These are phyloP conservation scores for Agastache rugosa DNA, from an alignment of 257 asterid species.

Conservation along the genomic window DNA sequence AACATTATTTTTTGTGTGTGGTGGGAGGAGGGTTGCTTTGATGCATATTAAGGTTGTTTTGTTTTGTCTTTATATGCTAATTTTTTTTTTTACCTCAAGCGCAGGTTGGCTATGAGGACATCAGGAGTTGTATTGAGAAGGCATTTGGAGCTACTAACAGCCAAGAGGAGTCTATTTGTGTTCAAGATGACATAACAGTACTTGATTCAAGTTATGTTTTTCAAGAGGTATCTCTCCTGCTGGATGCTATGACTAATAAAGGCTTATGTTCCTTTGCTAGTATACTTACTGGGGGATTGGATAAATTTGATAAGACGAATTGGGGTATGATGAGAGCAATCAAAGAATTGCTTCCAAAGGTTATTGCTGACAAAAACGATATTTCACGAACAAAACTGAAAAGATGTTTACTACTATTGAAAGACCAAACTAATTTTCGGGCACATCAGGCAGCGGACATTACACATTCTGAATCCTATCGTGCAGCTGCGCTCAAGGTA, in stretches of 20 bases:
- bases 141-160: constrained; percentile 51
- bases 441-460: constrained; percentile 33
- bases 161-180: constrained; percentile 33
- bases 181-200: constrained; percentile 40
- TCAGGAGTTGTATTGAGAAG: constrained; percentile 56
- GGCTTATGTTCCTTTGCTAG: constrained; percentile 57
- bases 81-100: constrained; percentile 17
- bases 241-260: constrained; percentile 69
- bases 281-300: constrained; percentile 55
- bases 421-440: constrained; percentile 48
- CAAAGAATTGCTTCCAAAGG: constrained; percentile 49
- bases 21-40: neutral
- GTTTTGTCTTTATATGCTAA: constrained; percentile 10
- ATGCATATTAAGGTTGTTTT: constrained; percentile 20
- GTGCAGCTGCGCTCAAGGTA: constrained; percentile 57
- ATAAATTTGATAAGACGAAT: constrained; percentile 58
- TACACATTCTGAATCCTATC: constrained; percentile 48
- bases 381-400: constrained; percentile 45
- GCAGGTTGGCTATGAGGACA: constrained; percentile 65
- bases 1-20: neutral
- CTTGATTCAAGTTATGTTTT: constrained; percentile 38
- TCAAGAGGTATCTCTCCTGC: constrained; percentile 47
- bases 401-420: constrained; percentile 49
- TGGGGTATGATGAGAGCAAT: constrained; percentile 55
- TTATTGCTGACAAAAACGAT: constrained; percentile 40